Evolutionary conservation across 768 basidiomycete species (phyloP).

Genomic region (Boletus insuetus): DNA sequence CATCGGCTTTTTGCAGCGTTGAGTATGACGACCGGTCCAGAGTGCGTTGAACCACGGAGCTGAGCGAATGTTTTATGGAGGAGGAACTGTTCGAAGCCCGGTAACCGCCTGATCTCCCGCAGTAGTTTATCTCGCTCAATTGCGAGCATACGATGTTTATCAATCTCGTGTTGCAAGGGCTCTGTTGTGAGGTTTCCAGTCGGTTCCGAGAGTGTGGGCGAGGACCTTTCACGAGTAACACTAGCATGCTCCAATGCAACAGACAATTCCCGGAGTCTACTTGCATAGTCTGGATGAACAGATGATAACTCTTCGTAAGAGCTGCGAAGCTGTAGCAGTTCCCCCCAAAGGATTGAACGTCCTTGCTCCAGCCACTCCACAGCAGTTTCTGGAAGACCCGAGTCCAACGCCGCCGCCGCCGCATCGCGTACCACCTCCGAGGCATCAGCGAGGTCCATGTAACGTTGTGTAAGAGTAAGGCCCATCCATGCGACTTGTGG

Average conservation of each 20-base stretch:
- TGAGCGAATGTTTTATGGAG: background rate
- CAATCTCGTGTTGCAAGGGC: background rate
- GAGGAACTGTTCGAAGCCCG: conserved; percentile 3
- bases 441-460: background rate
- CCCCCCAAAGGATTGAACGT: conserved; percentile 13
- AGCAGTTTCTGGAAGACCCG: background rate
- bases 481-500: conserved; percentile 14
- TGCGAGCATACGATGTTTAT: conserved; percentile 1
- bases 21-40: too few relatives aligned
- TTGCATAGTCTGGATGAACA: conserved; percentile 4
- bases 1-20: background rate
- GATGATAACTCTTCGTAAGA: conserved; percentile 4
- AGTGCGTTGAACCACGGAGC: too few relatives aligned
- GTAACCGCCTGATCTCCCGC: background rate
- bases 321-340: conserved; percentile 14
- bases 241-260: background rate
- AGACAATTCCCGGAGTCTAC: background rate
- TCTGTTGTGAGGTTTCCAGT: background rate
- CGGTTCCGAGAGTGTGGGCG: background rate
- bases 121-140: background rate
- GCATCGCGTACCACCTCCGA: conserved; percentile 23
- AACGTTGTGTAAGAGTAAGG: background rate
- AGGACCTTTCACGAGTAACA: background rate
- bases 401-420: conserved; percentile 21
- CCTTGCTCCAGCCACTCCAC: conserved; percentile 19